Conservation (phyloP, 495 filamentous ascomycete genomes). For the Aspergillus saccharolyticus region DNA sequence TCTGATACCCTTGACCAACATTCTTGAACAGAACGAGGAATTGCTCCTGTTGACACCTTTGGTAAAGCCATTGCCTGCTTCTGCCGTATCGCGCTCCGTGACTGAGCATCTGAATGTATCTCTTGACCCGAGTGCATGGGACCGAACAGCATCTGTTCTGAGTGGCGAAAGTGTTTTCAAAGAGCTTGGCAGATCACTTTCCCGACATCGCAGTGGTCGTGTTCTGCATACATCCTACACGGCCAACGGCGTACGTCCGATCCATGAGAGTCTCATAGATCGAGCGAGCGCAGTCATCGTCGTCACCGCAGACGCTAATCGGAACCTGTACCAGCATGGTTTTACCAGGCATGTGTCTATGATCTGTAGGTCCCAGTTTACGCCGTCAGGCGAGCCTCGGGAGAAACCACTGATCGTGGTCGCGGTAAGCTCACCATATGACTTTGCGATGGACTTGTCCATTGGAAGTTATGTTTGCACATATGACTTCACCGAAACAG, state of each 20-base stretch:
- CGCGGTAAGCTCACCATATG: constrained; percentile 87
- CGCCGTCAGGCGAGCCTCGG: constrained; percentile 48
- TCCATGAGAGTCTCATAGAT: constrained; percentile 86
- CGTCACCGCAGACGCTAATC: constrained; percentile 82
- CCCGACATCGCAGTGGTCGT: constrained; percentile 73
- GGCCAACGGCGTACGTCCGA: constrained; percentile 78
- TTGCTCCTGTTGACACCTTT: constrained; percentile 76
- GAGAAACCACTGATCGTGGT: constrained; percentile 74
- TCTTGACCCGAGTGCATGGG: constrained; percentile 53
- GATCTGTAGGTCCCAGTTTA: constrained; percentile 74
- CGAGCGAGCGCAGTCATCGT: constrained; percentile 80
- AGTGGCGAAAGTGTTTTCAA: constrained; percentile 84
- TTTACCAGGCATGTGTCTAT: constrained; percentile 93
- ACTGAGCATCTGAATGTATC: constrained; percentile 47
- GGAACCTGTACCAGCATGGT: constrained; percentile 83
- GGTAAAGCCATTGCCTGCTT: constrained; percentile 80
- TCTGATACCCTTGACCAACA: constrained; percentile 69
- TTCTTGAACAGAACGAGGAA: constrained; percentile 76
- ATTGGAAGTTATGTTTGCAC: constrained; percentile 89
- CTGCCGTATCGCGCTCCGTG: constrained; percentile 57
- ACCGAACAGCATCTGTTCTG: constrained; percentile 63
- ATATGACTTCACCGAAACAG: constrained; percentile 89
- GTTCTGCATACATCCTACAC: constrained; percentile 90
- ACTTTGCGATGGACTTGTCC: constrained; percentile 85
- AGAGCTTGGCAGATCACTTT: constrained; percentile 74